phyloP scores from a whole-genome alignment of 1,284 basidiomycete genomes.

The Ceratobasidium sp. region DNA sequence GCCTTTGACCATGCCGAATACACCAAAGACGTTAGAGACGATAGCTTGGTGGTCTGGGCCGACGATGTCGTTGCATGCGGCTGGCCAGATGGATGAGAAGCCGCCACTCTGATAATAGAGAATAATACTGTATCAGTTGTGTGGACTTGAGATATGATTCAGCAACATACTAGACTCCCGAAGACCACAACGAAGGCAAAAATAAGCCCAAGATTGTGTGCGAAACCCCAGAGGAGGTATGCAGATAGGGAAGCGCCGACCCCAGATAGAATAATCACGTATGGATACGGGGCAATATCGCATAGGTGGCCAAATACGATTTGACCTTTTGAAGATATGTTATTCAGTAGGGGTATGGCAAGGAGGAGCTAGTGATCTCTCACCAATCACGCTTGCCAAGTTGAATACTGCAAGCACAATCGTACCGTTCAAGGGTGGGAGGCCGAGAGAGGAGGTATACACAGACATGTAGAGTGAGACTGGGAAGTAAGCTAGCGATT shows the following conservation, averaged over 20 bases:
- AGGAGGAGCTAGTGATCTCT: neutral
- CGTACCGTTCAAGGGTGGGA: constrained; percentile 31
- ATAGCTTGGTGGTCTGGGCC: constrained; percentile 17
- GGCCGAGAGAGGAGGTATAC: constrained; percentile 41
- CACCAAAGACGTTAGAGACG: constrained; percentile 18
- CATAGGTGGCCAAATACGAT: constrained; percentile 46
- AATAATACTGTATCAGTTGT: neutral
- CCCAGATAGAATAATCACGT: constrained; percentile 38
- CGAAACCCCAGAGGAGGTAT: constrained; percentile 45
- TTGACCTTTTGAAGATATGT: constrained; percentile 14
- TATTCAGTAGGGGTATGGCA: neutral
- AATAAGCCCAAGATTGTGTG: constrained; percentile 33
- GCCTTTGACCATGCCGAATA: constrained; percentile 36
- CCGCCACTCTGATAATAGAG: constrained; percentile 33
- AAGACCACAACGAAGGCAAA: constrained; percentile 45
- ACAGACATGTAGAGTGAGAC: constrained; percentile 46
- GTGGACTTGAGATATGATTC: neutral
- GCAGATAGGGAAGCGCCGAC: constrained; percentile 28
- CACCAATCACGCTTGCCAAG: constrained; percentile 28
- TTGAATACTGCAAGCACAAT: constrained; percentile 48
- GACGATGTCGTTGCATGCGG: constrained; percentile 37
- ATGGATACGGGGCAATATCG: constrained; percentile 39
- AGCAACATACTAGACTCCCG: constrained; percentile 28
- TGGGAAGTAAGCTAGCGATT: constrained; percentile 46
- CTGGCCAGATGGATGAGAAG: constrained; percentile 35